Evolutionary conservation across 2,329 filamentous ascomycete species (phyloP), one percentile per base, ranked within the genome.

Genomic region (Balansia obtecta): DNA sequence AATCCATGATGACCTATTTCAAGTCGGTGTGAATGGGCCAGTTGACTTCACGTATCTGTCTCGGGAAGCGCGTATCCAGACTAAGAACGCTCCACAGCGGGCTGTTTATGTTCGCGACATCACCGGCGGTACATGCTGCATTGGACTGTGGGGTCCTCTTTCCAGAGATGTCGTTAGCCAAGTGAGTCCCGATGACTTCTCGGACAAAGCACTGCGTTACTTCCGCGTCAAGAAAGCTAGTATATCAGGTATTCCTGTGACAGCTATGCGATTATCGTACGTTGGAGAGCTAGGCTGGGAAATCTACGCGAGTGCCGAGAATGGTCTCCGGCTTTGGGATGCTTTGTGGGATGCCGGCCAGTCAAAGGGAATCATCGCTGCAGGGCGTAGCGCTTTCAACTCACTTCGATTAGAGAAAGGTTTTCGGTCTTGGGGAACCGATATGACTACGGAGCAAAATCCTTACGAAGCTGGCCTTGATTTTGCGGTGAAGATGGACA

Each of bases 241-340:
- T 50, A 69, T 83, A 46, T 68, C 66, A 8, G 76, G 78, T 0
- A 71, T 83, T 13, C 79, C 80, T 0, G 76, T 80, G 2, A 74
- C 68, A 0, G 70, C 69, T 0, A 71, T 80, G 57, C 70, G 76
- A 2, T 68, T 80, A 38, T 83, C 79, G 0, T 79, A 76, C 47
- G 75, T 83, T 4, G 80, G 80, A 6, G 80, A 83, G 55, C 63
- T 70, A 0, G 80, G 80, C 1, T 83, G 78, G 77, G 80, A 83
- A 58, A 71, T 83, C 18, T 77, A 80, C 52, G 71, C 79, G 1
- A 79, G 69, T 34, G 75, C 80, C 0, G 80, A 83, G 27, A 72
- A 76, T 40, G 79, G 80, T 0, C 71, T 71, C 12, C 65, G 70
- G 1, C 65, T 83, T 0, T 83, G 80, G 80, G 79, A 83, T 53